Conservation (phyloP, 2,329 filamentous ascomycete genomes). For the Alternaria sp. region DNA sequence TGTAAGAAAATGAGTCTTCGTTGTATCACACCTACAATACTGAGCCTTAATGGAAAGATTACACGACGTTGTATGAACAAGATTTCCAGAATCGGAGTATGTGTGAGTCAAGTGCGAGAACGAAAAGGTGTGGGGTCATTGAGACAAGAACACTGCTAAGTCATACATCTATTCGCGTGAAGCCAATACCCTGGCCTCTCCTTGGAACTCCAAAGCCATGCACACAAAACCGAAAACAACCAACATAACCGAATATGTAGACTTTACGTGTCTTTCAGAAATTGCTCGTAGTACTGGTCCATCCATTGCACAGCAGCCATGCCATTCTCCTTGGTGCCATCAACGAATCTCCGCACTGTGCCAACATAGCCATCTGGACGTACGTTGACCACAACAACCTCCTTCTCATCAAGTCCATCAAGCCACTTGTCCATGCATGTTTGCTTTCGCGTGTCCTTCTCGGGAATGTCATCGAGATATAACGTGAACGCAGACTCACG, state of each 20-base stretch:
- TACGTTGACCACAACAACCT: constrained; percentile 72
- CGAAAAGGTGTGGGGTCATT: not conserved
- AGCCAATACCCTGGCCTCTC: not conserved
- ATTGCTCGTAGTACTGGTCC: constrained; percentile 60
- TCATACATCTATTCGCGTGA: not conserved
- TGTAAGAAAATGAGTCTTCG: not conserved
- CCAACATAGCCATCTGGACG: constrained; percentile 79
- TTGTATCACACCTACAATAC: not conserved
- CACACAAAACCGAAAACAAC: not conserved
- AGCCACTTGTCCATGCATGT: constrained; percentile 74
- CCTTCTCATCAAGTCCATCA: constrained; percentile 63
- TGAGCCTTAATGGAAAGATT: not conserved
- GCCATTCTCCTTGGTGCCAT: constrained; percentile 41
- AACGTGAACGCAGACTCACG: constrained; percentile 75
- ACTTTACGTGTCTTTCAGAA: constrained; percentile 48
- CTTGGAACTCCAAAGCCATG: constrained; percentile 2
- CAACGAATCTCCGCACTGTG: constrained; percentile 59
- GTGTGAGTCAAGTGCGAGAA: not conserved
- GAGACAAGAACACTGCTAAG: not conserved
- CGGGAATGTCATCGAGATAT: constrained; percentile 72
- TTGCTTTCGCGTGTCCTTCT: constrained; percentile 61
- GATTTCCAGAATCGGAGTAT: not conserved
- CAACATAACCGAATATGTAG: not conserved
- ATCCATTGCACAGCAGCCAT: constrained; percentile 55
- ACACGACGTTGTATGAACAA: not conserved